Base-by-base conservation (phyloP, 2,329 filamentous ascomycete genomes). In the Dothidotthia symphoricarpi region DNA sequence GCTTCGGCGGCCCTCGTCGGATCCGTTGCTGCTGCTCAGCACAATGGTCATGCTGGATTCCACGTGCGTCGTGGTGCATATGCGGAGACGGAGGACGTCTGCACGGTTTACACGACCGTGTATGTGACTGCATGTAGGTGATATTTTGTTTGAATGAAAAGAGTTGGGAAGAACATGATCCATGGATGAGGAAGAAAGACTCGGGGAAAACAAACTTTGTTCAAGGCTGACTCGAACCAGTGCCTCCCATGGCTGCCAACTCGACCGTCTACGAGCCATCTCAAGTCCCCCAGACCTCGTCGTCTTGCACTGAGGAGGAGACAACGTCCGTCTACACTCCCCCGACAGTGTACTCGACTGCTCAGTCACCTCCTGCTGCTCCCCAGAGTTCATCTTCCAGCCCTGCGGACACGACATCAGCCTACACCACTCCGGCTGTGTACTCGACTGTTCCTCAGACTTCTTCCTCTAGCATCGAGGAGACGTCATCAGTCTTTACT, bases 391-490 rank as follows among this genome's bases (percentile, higher is more conserved):
- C 77, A 47, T 89, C 88, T 74, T 88, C 85, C 87, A 75, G 81
- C 82, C 53, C 83, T 84, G 47, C 61, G 86, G 50, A 83, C 80
- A 44, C 79, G 47, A 76, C 78, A 42, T n/a, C n/a, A n/a, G 67
- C 74, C 34, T 73, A 87, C 33, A 51, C 55, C 43, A 48, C 52
- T 5, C n/a, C n/a, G n/a, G n/a, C n/a, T n/a, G n/a, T n/a, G n/a
- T n/a, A n/a, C n/a, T n/a, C n/a, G n/a, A n/a, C n/a, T n/a, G n/a
- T n/a, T n/a, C 79, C 85, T 22, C 85, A 85, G 67, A 78, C 77
- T 47, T 89, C 88, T 74, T 88, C 85, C 87, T 75, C 81, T 82
- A 53, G 83, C 84, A 43, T 85, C 77, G 53, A 90, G 85, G 47
- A 61, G 86, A 44, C 79, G 47, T 75, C 78, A 42, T 67, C 74